Conservation (phyloP, 2,329 filamentous ascomycete genomes). For the Ophiostoma perfectum region DNA sequence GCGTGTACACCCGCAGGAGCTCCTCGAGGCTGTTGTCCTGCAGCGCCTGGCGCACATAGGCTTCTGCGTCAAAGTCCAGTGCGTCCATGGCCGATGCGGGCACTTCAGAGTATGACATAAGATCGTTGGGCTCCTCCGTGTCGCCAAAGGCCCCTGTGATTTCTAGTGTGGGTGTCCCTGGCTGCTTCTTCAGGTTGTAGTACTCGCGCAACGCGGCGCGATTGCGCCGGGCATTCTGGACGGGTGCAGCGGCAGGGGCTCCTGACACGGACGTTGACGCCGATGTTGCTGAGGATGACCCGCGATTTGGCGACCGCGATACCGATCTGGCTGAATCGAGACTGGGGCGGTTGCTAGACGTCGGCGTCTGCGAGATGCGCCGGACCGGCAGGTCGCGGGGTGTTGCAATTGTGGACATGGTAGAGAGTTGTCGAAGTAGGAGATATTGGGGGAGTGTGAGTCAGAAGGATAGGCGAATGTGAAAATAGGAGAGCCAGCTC, state of each 20-base stretch:
- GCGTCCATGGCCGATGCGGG: conserved; percentile 67
- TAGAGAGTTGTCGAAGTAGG: not conserved
- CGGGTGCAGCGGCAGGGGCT: conserved; percentile 25
- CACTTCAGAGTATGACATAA: conserved; percentile 46
- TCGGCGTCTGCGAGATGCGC: conserved; percentile 56
- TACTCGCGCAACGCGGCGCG: conserved; percentile 87
- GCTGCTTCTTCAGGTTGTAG: conserved; percentile 68
- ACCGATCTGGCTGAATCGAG: conserved; percentile 60
- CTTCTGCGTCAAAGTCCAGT: conserved; percentile 64
- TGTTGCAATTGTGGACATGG: conserved; percentile 61
- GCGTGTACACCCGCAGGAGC: conserved; percentile 64
- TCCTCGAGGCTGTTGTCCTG: conserved; percentile 61
- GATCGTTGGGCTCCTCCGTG: conserved; percentile 20
- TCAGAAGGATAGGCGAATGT: too few relatives aligned
- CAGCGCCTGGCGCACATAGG: conserved; percentile 59
- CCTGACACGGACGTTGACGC: conserved; percentile 24
- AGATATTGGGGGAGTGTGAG: not conserved
- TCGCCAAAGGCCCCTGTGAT: conserved; percentile 37
- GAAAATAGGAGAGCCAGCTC: not conserved
- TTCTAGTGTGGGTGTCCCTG: conserved; percentile 37
- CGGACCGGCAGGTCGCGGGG: conserved; percentile 57
- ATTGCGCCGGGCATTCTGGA: conserved; percentile 51
- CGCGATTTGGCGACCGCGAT: conserved; percentile 49
- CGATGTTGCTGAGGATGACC: conserved; percentile 22
- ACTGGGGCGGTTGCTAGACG: conserved; percentile 70